Conservation (phyloP, 768 basidiomycete species). For the Kwoniella heveanensis region DNA sequence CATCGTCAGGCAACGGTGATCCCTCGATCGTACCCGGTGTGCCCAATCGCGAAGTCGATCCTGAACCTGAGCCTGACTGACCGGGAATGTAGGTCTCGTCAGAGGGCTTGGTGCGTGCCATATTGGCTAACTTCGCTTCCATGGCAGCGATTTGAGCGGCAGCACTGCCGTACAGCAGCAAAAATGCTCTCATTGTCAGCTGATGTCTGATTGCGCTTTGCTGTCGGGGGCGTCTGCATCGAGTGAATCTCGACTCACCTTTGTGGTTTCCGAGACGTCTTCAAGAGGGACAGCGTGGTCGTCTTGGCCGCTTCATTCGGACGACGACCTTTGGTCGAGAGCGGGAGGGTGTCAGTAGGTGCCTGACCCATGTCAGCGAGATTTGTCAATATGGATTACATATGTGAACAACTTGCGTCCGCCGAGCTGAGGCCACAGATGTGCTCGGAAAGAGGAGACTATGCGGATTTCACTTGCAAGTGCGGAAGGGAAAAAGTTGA, state of each 20-base stretch:
- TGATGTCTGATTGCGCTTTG: too few species aligned
- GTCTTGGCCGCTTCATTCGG: slow-evolving; percentile 59
- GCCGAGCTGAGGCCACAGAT: too few species aligned
- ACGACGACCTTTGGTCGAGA: slow-evolving; percentile 36
- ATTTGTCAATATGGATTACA: not conserved
- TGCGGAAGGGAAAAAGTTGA: not conserved
- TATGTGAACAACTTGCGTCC: too few species aligned
- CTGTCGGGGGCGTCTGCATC: too few species aligned
- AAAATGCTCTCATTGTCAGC: not conserved
- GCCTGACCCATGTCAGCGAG: slow-evolving; percentile 33
- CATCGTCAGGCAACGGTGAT: slow-evolving; percentile 14
- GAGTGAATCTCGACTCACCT: slow-evolving; percentile 58
- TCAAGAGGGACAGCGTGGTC: slow-evolving; percentile 84
- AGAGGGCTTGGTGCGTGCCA: slow-evolving; percentile 60
- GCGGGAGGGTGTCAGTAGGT: slow-evolving; percentile 35
- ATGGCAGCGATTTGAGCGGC: slow-evolving; percentile 88
- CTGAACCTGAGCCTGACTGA: slow-evolving; percentile 2
- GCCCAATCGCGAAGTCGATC: slow-evolving; percentile 3
- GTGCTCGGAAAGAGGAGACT: too few species aligned
- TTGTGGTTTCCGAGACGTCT: slow-evolving; percentile 65
- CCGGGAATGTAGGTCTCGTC: slow-evolving; percentile 47
- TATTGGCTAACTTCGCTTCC: slow-evolving; percentile 88
- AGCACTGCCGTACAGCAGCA: slow-evolving; percentile 61
- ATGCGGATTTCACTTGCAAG: too few species aligned
- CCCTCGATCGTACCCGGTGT: slow-evolving; percentile 8